Evolutionary conservation across 139 green algal species (phyloP).

Genomic region (Chlamydomonas incerta): DNA sequence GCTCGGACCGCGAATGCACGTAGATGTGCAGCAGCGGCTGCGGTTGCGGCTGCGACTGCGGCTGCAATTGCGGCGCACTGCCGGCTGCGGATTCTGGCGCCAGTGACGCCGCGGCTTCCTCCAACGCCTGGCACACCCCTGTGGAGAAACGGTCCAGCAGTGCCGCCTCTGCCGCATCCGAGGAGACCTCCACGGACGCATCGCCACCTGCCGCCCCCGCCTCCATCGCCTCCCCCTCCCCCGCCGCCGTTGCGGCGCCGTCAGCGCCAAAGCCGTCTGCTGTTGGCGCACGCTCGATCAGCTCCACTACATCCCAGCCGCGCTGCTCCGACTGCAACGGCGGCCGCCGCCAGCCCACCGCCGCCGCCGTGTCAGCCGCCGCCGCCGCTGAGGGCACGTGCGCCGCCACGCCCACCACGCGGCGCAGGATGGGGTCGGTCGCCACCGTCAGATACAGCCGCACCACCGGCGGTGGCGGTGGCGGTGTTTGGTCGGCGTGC

Average conservation of each 20-base stretch:
- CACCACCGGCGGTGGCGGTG: conserved; percentile 3
- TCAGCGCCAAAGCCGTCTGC: background rate
- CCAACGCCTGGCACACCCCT: background rate
- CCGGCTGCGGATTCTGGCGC: background rate
- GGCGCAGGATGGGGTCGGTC: background rate
- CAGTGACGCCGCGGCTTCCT: background rate
- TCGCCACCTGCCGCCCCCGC: too few relatives aligned
- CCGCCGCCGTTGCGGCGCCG: background rate
- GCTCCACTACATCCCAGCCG: conserved; percentile 6
- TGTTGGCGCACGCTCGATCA: background rate
- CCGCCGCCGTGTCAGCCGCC: background rate
- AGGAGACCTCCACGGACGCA: too few relatives aligned
- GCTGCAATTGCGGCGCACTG: background rate
- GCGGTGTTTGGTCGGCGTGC: too few relatives aligned
- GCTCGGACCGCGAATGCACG: background rate
- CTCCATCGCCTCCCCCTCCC: background rate
- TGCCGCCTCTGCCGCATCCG: background rate
- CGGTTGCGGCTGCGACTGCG: background rate
- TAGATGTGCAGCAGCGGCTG: conserved; percentile 24
- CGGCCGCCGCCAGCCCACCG: background rate
- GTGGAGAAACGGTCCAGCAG: background rate
- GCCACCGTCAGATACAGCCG: conserved; percentile 11
- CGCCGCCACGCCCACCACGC: conserved; percentile 6
- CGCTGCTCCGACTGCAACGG: background rate
- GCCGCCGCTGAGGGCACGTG: background rate